These are phyloP conservation scores for Colletotrichum sp. DNA, from an alignment of 2,329 filamentous ascomycete genomes.

Conservation along the genomic window DNA sequence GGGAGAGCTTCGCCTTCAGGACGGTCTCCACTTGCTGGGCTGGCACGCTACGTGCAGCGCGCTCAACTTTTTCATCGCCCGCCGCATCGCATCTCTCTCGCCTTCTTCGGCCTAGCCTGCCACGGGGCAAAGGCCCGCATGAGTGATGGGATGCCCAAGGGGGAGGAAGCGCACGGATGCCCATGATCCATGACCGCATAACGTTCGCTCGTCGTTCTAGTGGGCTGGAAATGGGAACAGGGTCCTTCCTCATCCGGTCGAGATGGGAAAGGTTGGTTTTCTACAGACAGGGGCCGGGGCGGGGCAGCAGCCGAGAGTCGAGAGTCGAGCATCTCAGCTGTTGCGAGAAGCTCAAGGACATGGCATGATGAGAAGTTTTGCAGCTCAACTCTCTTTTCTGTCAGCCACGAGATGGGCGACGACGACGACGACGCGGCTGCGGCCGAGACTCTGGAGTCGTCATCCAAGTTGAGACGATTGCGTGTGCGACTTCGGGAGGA, in stretches of 20 bases:
- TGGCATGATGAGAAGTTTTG: conserved; percentile 1
- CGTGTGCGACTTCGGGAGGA: conserved; percentile 7
- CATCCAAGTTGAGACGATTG: conserved; percentile 16
- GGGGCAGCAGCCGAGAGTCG: background rate
- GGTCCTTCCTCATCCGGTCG: conserved; percentile 16
- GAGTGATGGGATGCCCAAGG: background rate
- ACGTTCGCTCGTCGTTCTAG: conserved; percentile 9
- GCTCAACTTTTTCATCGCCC: background rate
- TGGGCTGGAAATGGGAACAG: conserved; percentile 9
- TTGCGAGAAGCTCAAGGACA: background rate
- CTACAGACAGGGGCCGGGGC: background rate
- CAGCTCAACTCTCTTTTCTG: background rate
- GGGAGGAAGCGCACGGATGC: conserved; percentile 9
- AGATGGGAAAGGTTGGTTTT: conserved; percentile 8
- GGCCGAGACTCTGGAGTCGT: background rate
- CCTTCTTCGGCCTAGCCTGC: conserved; percentile 3
- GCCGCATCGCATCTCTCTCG: background rate
- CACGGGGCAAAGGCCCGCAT: conserved; percentile 15
- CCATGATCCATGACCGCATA: conserved; percentile 13
- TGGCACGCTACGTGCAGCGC: background rate
- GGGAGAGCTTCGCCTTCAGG: background rate
- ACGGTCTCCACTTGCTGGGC: background rate
- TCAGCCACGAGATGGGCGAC: background rate
- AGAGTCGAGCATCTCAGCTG: background rate
- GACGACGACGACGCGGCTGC: background rate